Evolutionary conservation across 768 basidiomycete species (phyloP), one percentile per base, ranked within the genome.

Genomic region (Termitomyces sp.): DNA sequence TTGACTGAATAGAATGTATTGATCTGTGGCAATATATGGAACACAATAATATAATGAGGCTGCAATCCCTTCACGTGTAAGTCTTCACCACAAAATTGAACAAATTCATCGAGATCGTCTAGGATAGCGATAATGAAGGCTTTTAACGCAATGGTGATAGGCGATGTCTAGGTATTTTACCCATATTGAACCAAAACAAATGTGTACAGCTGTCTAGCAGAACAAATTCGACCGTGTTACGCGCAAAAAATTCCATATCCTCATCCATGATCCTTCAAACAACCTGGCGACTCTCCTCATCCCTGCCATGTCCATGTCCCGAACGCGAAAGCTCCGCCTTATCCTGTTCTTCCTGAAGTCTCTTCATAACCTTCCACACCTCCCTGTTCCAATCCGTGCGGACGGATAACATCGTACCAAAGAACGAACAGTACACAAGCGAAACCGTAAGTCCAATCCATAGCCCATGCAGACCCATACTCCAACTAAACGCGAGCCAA

Each of bases 361-460:
- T 76, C 24, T 74, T 71, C 63, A 69, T 69, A 1, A 88, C 89
- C 62, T 87, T 86, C 66, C 76, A 66, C 11, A 89, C 87, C 70
- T 93, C 87, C 48, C 70, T 70, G 9, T 82, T 67, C 91, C 91
- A 93, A 69, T 93, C 79, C 6, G 88, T 82, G 22, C 73, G 67
- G n/a, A 91, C 41, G 51, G 78, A 82, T 1, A 86, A 65, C 66
- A 74, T 77, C 1, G 83, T 77, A 2, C 87, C 87, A 18, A 83
- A 68, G 13, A 78, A 68, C 0, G 85, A 74, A 48, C 78, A 75
- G 70, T 87, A 86, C 15, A 85, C 70, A 51, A 93, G 75, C 2
- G 89, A 84, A 4, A 82, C 67, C 0, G 89, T 90, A 39, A 95
- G 73, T 16, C 94, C 94, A 46, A 89, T 78, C 95, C 94, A 97